phyloP scores from a whole-genome alignment of 2,329 filamentous ascomycete species.

The Ophidiomyces ophidiicola region DNA sequence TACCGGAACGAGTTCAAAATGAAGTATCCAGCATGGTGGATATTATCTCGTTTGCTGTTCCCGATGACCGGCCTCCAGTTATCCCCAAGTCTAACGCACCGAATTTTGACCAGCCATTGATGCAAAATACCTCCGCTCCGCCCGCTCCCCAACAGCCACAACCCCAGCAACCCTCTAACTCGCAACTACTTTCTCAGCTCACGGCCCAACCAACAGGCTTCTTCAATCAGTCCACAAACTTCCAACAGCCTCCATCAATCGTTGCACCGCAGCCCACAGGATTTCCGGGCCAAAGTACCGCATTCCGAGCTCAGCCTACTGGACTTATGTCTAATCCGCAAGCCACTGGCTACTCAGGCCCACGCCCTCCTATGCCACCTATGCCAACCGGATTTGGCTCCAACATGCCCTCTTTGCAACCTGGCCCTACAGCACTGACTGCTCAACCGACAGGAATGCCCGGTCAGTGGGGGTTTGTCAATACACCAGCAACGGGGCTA shows the following conservation, averaged over 20 bases:
- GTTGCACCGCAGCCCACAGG: constrained; percentile 32
- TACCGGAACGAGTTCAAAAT: constrained; percentile 83
- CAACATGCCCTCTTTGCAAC: constrained; percentile 48
- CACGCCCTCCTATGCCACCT: constrained; percentile 63
- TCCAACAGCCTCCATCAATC: constrained; percentile 43
- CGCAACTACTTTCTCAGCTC: constrained; percentile 46
- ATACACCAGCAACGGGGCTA: constrained; percentile 74
- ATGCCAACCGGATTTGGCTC: constrained; percentile 66
- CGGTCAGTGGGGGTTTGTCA: constrained; percentile 97
- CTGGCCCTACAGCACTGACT: constrained; percentile 61
- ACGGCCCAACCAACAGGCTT: constrained; percentile 43
- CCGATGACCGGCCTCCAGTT: constrained; percentile 52
- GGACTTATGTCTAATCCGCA: constrained; percentile 61
- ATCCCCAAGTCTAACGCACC: constrained; percentile 54
- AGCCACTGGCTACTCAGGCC: constrained; percentile 67
- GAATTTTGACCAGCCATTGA: constrained; percentile 50
- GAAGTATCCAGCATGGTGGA: constrained; percentile 99
- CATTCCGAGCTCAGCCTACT: constrained; percentile 55
- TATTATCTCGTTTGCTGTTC: constrained; percentile 90
- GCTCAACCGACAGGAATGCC: constrained; percentile 88
- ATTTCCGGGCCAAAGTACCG: constrained; percentile 37
- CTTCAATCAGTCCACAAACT: constrained; percentile 54
- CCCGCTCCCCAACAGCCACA: constrained; percentile 53
- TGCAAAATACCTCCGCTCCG: constrained; percentile 38
- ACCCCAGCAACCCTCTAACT: constrained; percentile 58